Conservation (phyloP, 2,329 filamentous ascomycete genomes). For the Thermothelomyces thermophilus region DNA sequence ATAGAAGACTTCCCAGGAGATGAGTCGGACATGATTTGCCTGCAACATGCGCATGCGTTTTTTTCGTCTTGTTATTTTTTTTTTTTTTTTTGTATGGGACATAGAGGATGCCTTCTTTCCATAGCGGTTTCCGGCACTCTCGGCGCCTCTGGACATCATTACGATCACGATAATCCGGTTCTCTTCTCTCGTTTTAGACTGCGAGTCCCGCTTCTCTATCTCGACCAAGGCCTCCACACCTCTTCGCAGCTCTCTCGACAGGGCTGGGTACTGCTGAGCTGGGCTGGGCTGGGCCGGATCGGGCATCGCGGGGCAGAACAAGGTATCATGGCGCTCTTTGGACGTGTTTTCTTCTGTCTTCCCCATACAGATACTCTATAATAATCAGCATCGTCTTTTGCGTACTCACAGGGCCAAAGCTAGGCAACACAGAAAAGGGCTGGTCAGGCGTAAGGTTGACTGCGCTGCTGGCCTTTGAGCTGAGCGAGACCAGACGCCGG, state of each 20-base stretch:
- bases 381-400: slow-evolving; percentile 13
- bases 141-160: slow-evolving; percentile 21
- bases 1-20: slow-evolving; percentile 21
- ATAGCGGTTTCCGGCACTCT: slow-evolving; percentile 21
- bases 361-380: slow-evolving; percentile 13
- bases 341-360: slow-evolving; percentile 1
- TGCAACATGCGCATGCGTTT: slow-evolving; percentile 21
- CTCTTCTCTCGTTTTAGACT: slow-evolving; percentile 6
- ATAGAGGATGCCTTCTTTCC: slow-evolving; percentile 25
- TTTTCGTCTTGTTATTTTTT: no score
- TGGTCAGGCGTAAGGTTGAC: not conserved
- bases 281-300: not conserved
- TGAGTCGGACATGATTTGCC: slow-evolving; percentile 24
- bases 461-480: not conserved
- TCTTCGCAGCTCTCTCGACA: slow-evolving; percentile 13
- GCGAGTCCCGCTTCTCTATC: slow-evolving; percentile 2
- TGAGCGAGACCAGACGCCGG: not conserved
- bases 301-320: not conserved
- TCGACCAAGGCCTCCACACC: slow-evolving; percentile 10
- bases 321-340: slow-evolving; percentile 10
- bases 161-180: slow-evolving; percentile 22
- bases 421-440: not conserved
- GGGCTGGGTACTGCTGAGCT: not conserved
- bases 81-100: slow-evolving; percentile 23
- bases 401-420: not conserved